Evolutionary conservation across 257 asterid species (phyloP).

Genomic region (Leonotis leonurus): DNA sequence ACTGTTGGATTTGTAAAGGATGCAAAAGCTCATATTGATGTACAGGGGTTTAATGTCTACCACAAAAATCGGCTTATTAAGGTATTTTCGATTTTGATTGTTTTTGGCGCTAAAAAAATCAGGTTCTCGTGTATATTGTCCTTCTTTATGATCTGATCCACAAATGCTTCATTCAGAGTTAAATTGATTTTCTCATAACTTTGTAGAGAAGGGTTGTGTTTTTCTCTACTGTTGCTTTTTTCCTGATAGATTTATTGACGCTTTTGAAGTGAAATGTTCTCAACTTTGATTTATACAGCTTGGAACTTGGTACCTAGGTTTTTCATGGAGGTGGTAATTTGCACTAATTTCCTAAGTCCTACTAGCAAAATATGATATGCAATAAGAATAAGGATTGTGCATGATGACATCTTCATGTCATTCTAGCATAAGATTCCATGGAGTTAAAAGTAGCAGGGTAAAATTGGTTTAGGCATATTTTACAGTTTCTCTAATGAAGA

Average conservation of each 20-base stretch:
- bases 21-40: slow-evolving; percentile 88
- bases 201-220: neutral
- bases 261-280: neutral
- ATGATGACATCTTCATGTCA: neutral
- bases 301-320: neutral
- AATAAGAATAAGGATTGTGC: neutral
- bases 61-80: slow-evolving; percentile 95
- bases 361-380: no score
- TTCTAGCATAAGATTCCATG: neutral
- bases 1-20: slow-evolving; percentile 98
- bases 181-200: neutral
- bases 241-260: neutral
- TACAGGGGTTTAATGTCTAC: slow-evolving; percentile 95
- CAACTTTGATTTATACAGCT: neutral
- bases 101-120: neutral
- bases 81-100: slow-evolving; percentile 33
- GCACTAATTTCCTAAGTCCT: neutral
- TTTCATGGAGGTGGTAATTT: neutral
- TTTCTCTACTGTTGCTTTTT: neutral
- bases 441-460: no score
- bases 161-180: neutral
- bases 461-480: neutral
- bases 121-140: neutral
- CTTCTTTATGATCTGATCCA: neutral
- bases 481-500: neutral